Evolutionary conservation across 305 asterid species (phyloP), one percentile per base, ranked within the genome.

Genomic region (Solanum hybrid): DNA sequence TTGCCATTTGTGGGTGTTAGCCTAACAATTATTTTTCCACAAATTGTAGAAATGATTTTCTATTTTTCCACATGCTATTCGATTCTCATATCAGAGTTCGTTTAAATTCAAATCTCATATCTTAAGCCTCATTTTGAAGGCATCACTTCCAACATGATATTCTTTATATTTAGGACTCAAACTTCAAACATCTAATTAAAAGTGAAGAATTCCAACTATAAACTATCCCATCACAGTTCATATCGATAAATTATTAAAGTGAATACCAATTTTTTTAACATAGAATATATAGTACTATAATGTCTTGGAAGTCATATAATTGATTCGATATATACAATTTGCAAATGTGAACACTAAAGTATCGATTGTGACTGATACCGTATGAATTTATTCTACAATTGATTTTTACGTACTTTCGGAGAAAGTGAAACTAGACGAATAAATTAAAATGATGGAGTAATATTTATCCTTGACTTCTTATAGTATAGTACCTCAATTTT

Each of bases 181-280:
- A 14, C 0, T 46, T 46, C 0, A 14, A 46, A 14, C 7, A 46
- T 5, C 0, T 46, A 14, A 46, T 46, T 46, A 14, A 13, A 5
- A 46, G 0, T 46, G 0, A 5, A 46, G 3, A 5, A 71, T 5
- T 11, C 0, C 1, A 0, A 46, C 0, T 5, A 46, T 46, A 0
- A 46, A 71, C 2, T 2, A 71, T 26, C 2, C 0, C 3, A 2
- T 6, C 35, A 71, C 10, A 5, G 3, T 26, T 26, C 12, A 64
- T 64, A 64, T 22, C 11, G 12, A 5, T 11, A 78, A 78, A 22
- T 35, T 35, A 77, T 3, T 31, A n/a, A 16, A 34, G 34, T 71
- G 20, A 71, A 8, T 8, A 3, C 3, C 74, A 1, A 16, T 3
- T 3, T 71, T 69, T 71, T 1, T 0, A 71, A 13, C 2, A 0